These are phyloP conservation scores for Trichophyton rubrum DNA, from an alignment of 2,329 filamentous ascomycete species.

Conservation along the genomic window DNA sequence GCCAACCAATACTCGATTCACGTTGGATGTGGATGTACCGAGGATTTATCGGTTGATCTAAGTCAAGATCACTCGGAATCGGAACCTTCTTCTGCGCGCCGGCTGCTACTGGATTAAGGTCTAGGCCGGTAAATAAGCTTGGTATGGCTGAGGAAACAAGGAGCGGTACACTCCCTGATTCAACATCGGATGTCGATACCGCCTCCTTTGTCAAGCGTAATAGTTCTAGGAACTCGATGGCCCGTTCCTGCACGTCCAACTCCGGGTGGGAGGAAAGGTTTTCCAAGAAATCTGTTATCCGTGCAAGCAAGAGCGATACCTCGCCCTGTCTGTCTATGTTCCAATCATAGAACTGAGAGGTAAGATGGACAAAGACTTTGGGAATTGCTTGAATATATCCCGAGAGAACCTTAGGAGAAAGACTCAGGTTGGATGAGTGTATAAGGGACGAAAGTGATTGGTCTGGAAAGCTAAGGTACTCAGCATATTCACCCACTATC, in stretches of 20 bases:
- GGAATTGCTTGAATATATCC: slow-evolving; percentile 72
- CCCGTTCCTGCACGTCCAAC: slow-evolving; percentile 87
- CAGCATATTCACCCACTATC: slow-evolving; percentile 78
- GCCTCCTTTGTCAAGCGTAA: slow-evolving; percentile 80
- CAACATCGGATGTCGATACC: slow-evolving; percentile 22
- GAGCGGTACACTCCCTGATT: slow-evolving; percentile 53
- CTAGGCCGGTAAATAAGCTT: slow-evolving; percentile 70
- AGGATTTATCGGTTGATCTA: slow-evolving; percentile 70
- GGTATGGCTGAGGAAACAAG: slow-evolving; percentile 85
- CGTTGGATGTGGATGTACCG: slow-evolving; percentile 56
- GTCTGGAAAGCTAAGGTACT: slow-evolving; percentile 56
- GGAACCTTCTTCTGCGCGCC: slow-evolving; percentile 80
- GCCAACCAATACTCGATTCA: slow-evolving; percentile 40
- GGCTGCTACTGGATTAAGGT: slow-evolving; percentile 78
- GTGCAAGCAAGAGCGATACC: slow-evolving; percentile 63
- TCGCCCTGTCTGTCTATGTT: slow-evolving; percentile 59
- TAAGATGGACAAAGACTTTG: slow-evolving; percentile 68
- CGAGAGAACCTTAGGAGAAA: slow-evolving; percentile 55
- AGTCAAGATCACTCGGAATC: slow-evolving; percentile 58
- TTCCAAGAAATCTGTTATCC: slow-evolving; percentile 72
- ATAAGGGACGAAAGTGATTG: slow-evolving; percentile 62
- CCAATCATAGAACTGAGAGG: slow-evolving; percentile 57
- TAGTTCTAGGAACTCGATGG: slow-evolving; percentile 83
- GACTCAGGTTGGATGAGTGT: slow-evolving; percentile 49
- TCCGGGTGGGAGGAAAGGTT: slow-evolving; percentile 67